Evolutionary conservation across 805 yeast genomes (phyloP).

Genomic region (Candida alai): DNA sequence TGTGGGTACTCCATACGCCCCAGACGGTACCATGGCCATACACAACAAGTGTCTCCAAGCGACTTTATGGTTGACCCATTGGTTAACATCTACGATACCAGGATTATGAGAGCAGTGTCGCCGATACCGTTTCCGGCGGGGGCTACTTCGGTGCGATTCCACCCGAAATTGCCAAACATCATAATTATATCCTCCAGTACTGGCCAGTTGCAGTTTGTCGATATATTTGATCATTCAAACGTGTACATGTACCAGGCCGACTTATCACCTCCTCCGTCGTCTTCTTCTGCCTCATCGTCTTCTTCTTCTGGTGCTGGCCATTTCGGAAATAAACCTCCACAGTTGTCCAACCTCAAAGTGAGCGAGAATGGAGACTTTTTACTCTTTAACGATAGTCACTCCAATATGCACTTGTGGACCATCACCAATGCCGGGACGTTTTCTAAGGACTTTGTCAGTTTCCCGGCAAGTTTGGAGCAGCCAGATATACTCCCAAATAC

Average conservation of each 20-base stretch:
- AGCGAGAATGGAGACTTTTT: constrained; percentile 75
- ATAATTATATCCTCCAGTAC: constrained; percentile 67
- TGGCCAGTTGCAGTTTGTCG: constrained; percentile 86
- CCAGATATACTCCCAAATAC: constrained; percentile 45
- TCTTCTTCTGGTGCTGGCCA: too few relatives aligned
- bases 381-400: constrained; percentile 62
- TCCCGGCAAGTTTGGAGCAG: constrained; percentile 45
- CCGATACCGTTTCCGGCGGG: constrained; percentile 90
- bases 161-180: constrained; percentile 80
- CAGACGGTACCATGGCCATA: constrained; percentile 33
- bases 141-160: constrained; percentile 77
- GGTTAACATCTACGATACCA: constrained; percentile 75
- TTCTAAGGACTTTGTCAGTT: constrained; percentile 32
- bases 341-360: constrained; percentile 48
- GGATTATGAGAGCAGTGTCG: constrained; percentile 64
- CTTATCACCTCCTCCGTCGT: constrained; percentile 20
- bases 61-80: constrained; percentile 62
- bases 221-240: constrained; percentile 72
- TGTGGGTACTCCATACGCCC: constrained; percentile 76
- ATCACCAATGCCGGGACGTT: constrained; percentile 26
- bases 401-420: constrained; percentile 68
- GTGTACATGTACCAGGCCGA: constrained; percentile 67
- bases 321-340: constrained; percentile 12
- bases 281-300: constrained; percentile 11
- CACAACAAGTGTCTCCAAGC: constrained; percentile 10